Conservation (phyloP, 495 filamentous ascomycete genomes). For the Penicillium dipodomyicola region DNA sequence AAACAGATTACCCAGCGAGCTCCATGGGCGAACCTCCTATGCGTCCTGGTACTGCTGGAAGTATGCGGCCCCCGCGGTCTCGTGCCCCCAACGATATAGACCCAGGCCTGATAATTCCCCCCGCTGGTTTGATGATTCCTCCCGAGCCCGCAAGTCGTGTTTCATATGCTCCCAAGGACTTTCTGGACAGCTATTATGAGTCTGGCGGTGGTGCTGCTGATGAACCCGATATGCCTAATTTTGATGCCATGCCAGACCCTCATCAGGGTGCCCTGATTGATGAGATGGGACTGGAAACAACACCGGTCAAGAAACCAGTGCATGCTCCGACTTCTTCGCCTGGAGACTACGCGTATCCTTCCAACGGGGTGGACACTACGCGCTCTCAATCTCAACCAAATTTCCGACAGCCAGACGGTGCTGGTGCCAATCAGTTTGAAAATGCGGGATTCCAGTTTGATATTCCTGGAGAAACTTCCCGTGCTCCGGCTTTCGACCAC, state of each 20-base stretch:
- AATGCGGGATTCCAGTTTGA: constrained; percentile 62
- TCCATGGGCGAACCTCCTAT: constrained; percentile 21
- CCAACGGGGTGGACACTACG: constrained; percentile 35
- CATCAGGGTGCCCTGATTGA: constrained; percentile 44
- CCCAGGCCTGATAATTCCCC: constrained; percentile 17
- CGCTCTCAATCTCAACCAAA: constrained; percentile 69
- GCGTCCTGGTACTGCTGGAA: constrained; percentile 31
- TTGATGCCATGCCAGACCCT: constrained; percentile 59
- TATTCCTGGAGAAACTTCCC: constrained; percentile 60
- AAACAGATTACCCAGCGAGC: constrained; percentile 23
- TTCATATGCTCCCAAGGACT: constrained; percentile 33
- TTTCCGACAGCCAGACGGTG: constrained; percentile 47
- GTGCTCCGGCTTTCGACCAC: constrained; percentile 42
- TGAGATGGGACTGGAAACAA: constrained; percentile 45
- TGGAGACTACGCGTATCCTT: constrained; percentile 38
- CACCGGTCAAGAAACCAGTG: constrained; percentile 26
- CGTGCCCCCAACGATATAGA: constrained; percentile 20
- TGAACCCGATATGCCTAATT: constrained; percentile 67
- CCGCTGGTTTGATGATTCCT: constrained; percentile 5
- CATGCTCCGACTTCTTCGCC: constrained; percentile 19
- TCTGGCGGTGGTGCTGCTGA: constrained; percentile 25
- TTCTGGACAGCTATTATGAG: constrained; percentile 44
- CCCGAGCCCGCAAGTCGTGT: constrained; percentile 24
- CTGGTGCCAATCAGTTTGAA: constrained; percentile 53
- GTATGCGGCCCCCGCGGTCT: constrained; percentile 18